A percentile compares a stretch with the other conserved stretches of the same genome.
phyloP scores from a whole-genome alignment of 2,329 filamentous ascomycete genomes.

The Aspergillus piperis region DNA sequence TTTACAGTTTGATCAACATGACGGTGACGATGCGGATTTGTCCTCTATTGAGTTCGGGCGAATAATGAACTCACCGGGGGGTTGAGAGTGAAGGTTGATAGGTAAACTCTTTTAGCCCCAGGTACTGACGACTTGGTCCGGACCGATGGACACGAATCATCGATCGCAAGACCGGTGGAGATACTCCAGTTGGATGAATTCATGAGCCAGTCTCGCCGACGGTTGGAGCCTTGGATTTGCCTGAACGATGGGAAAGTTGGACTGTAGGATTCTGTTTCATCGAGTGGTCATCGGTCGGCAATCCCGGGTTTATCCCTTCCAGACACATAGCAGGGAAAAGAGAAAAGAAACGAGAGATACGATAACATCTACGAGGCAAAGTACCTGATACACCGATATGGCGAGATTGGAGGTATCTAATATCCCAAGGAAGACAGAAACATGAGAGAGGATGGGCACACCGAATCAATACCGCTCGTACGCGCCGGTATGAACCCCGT shows the following conservation, averaged over 20 bases:
- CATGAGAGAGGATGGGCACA: background rate
- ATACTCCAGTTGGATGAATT: slow-evolving; percentile 13
- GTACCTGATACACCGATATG: background rate
- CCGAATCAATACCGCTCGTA: slow-evolving; percentile 4
- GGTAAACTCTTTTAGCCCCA: slow-evolving; percentile 23
- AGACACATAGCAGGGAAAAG: no score
- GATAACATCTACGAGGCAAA: background rate
- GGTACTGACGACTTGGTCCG: slow-evolving; percentile 27
- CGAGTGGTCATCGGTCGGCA: background rate
- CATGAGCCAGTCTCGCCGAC: slow-evolving; percentile 6
- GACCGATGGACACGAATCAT: slow-evolving; percentile 27
- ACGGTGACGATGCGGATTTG: slow-evolving; percentile 1
- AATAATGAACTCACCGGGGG: slow-evolving; percentile 10
- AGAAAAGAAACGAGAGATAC: no score
- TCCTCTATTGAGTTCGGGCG: slow-evolving; percentile 11
- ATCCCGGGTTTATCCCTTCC: background rate
- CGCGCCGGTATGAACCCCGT: slow-evolving; percentile 15
- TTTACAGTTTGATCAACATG: slow-evolving; percentile 2
- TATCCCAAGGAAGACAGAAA: no score
- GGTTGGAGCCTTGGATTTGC: slow-evolving; percentile 4
- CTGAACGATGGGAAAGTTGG: no score
- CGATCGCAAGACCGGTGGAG: slow-evolving; percentile 21
- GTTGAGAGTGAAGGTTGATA: slow-evolving; percentile 14
- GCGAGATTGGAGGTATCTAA: background rate
- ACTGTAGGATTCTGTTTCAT: background rate